phyloP scores from a whole-genome alignment of 129 eudicot genomes.

The Helichrysum umbraculigerum region DNA sequence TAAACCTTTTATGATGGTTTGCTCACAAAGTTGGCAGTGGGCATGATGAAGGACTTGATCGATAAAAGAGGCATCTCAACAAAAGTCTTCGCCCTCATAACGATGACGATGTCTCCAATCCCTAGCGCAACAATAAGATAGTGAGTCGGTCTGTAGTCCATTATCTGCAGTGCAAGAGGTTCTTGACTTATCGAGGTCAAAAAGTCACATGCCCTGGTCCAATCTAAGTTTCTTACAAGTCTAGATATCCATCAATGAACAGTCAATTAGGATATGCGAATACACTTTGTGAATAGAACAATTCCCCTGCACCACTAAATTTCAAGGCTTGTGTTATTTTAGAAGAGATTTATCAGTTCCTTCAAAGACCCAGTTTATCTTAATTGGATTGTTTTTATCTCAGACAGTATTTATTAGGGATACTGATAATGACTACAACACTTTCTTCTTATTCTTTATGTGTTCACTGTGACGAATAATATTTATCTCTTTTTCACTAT shows the following conservation, averaged over 20 bases:
- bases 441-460: background rate
- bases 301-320: background rate
- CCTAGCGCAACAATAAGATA: conserved; percentile 10
- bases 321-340: background rate
- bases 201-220: background rate
- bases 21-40: conserved; percentile 3
- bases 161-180: conserved; percentile 15
- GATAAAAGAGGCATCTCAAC: background rate
- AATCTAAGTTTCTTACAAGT: background rate
- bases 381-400: background rate
- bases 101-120: background rate
- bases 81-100: background rate
- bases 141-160: background rate
- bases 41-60: background rate
- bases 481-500: background rate
- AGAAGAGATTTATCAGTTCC: background rate
- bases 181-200: background rate
- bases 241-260: background rate
- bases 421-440: conserved; percentile 6
- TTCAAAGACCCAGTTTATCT: background rate
- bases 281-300: background rate
- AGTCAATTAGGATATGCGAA: conserved; percentile 4
- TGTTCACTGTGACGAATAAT: background rate
- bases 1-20: background rate
- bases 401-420: background rate